Percentiles rank a stretch among this genome's conserved stretches.
phyloP scores from a whole-genome alignment of 371 early-diverging fungal species.

The Rhizopus microsporus region DNA sequence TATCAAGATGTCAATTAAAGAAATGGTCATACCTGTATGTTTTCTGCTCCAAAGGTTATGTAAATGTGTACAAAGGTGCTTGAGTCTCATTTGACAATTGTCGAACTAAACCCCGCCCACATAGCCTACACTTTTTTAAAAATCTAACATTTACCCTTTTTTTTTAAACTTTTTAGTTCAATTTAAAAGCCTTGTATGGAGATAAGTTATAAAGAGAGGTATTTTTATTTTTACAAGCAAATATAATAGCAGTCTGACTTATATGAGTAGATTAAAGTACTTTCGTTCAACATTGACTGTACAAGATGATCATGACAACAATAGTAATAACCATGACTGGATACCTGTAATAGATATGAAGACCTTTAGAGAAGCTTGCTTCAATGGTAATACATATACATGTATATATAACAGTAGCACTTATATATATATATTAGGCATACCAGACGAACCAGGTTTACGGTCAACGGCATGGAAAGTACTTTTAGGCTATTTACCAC shows the following conservation, averaged over 20 bases:
- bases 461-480: conserved; percentile 76
- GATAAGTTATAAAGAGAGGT: conserved; percentile 48
- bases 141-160: neutral
- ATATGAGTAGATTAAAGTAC: conserved; percentile 35
- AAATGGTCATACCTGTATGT: too few species aligned
- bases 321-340: conserved; percentile 24
- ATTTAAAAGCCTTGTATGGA: conserved; percentile 26
- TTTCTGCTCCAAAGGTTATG: too few species aligned
- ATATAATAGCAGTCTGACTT: conserved; percentile 1
- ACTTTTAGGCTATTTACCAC: conserved; percentile 74
- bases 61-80: too few species aligned
- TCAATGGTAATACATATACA: conserved; percentile 36
- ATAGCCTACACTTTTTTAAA: too few species aligned
- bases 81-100: too few species aligned
- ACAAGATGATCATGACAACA: conserved; percentile 13
- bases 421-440: conserved; percentile 45
- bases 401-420: conserved; percentile 18
- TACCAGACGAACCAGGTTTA: conserved; percentile 71
- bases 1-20: too few species aligned
- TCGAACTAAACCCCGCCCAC: too few species aligned
- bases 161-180: neutral
- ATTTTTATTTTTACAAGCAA: neutral
- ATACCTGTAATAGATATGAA: conserved; percentile 53
- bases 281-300: conserved; percentile 37
- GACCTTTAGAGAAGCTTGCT: conserved; percentile 52